A percentile compares a stretch with the other conserved stretches of the same genome.
phyloP scores from a whole-genome alignment of 371 early-diverging fungal genomes.

The Mortierella sp. region DNA sequence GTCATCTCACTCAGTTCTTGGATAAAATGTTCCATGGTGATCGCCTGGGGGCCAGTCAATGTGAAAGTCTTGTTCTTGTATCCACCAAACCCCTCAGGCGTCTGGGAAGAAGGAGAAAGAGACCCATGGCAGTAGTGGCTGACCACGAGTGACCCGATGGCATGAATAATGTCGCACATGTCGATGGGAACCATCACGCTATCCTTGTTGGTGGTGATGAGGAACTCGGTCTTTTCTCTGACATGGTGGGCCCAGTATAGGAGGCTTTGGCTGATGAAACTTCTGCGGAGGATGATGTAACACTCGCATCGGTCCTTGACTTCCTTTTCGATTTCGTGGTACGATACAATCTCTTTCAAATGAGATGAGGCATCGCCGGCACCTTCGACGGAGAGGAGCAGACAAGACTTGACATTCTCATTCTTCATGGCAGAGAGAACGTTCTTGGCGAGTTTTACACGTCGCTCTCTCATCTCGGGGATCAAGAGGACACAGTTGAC shows the following conservation, averaged over 20 bases:
- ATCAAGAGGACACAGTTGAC: slow-evolving; percentile 21
- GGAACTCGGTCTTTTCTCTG: slow-evolving; percentile 22
- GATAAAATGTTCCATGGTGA: slow-evolving; percentile 21
- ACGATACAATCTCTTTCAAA: slow-evolving; percentile 22
- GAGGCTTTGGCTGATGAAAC: slow-evolving; percentile 31
- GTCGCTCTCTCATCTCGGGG: slow-evolving; percentile 30
- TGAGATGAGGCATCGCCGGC: slow-evolving; percentile 13
- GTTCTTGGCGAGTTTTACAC: slow-evolving; percentile 29
- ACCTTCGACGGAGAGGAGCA: slow-evolving; percentile 34
- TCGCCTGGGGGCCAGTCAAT: slow-evolving; percentile 35
- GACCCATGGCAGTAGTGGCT: slow-evolving; percentile 2
- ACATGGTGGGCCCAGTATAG: slow-evolving; percentile 19
- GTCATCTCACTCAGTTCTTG: slow-evolving; percentile 23
- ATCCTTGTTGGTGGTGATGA: slow-evolving; percentile 9
- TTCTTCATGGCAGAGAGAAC: slow-evolving; percentile 27
- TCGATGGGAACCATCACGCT: slow-evolving; percentile 32
- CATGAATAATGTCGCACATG: slow-evolving; percentile 24
- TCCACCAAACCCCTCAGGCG: background rate
- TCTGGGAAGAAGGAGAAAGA: background rate
- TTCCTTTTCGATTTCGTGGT: slow-evolving; percentile 26
- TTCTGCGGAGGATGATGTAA: slow-evolving; percentile 36
- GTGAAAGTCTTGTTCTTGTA: slow-evolving; percentile 38
- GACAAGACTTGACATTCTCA: slow-evolving; percentile 8
- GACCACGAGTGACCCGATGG: slow-evolving; percentile 20
- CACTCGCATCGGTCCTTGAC: slow-evolving; percentile 15